Conservation (phyloP, 257 asterid genomes). For the Perilla frutescens region DNA sequence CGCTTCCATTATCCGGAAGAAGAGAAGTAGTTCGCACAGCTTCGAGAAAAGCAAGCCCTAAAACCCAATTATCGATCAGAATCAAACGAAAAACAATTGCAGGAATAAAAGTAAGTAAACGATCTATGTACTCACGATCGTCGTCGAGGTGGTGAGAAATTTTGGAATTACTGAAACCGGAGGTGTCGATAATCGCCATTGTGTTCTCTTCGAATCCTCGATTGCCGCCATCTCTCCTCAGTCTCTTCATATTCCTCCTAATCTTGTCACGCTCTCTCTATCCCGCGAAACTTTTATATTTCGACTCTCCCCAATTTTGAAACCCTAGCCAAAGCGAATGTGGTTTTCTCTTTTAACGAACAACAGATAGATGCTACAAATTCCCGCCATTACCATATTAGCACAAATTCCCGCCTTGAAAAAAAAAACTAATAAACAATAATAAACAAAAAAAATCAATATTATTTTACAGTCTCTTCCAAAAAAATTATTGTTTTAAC, state of each 20-base stretch:
- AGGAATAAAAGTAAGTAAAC: neutral
- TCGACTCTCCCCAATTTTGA: constrained; percentile 30
- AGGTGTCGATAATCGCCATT: constrained; percentile 82
- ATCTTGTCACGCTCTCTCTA: neutral
- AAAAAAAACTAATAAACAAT: too few species aligned
- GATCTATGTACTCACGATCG: constrained; percentile 55
- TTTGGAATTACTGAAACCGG: constrained; percentile 60
- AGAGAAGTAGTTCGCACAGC: constrained; percentile 88
- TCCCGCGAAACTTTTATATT: neutral
- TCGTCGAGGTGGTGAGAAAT: constrained; percentile 72
- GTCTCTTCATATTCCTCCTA: constrained; percentile 46
- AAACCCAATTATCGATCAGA: constrained; percentile 14
- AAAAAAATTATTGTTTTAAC: too few species aligned
- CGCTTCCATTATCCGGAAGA: constrained; percentile 59
- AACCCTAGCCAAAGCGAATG: constrained; percentile 44
- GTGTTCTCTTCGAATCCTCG: constrained; percentile 83
- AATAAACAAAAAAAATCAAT: too few species aligned
- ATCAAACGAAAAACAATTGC: neutral
- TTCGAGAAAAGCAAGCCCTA: constrained; percentile 83
- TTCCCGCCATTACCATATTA: constrained; percentile 39
- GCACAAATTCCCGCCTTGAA: neutral
- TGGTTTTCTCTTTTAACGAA: neutral
- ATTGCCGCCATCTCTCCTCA: constrained; percentile 40
- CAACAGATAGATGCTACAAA: neutral
- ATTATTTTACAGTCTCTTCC: too few species aligned